Evolutionary conservation across 1,139 yeast species (phyloP), one percentile per base, ranked within the genome.

Genomic region (Arxiozyma telluris): DNA sequence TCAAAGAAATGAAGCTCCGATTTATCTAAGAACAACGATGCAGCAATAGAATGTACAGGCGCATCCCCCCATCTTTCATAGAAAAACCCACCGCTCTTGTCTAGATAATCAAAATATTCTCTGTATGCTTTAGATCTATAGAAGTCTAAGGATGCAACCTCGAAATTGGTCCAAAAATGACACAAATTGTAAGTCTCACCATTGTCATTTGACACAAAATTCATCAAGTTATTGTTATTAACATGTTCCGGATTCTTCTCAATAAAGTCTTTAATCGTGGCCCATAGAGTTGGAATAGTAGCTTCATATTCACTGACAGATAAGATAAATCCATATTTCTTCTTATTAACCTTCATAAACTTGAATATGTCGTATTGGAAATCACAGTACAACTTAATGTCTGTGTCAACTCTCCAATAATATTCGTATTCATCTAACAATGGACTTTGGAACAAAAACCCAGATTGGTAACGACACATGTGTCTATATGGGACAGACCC

Each of bases 391-490:
- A 88, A 76, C 64, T 79, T 76, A 66, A 87, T 81, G 65, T 84
- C 91, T 39, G 96, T 96, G 71, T 90, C 97, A 55, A 90, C 96
- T 71, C 97, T 83, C 96, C 97, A 90, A 75, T 88, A 90, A 74
- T 83, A 89, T 60, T 84, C 88, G 69, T 84, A 89, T 46, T 84
- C 84, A 57, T 76, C 76, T 77, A 88, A 72, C 50, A 86, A 68
- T 49, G 81, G 82, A 64, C 87, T 94, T 71, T 87, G 79, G 76
- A 81, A 90, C 74, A 90, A 89, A 71, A 89, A 87, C 0, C 97
- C 97, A 41, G 93, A 83, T 69, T 90, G 95, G 68, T 76, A 90
- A 67, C 97, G 83, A 71, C 97, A 90, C 96, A 90, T 90, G 71
- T 84, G 88, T 74, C 90, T 80, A 70, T 85, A 84, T 30, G 86